Evolutionary conservation across 2,329 filamentous ascomycete genomes (phyloP), one percentile per base, ranked within the genome.

Genomic region (Tricladium varicosporioides): DNA sequence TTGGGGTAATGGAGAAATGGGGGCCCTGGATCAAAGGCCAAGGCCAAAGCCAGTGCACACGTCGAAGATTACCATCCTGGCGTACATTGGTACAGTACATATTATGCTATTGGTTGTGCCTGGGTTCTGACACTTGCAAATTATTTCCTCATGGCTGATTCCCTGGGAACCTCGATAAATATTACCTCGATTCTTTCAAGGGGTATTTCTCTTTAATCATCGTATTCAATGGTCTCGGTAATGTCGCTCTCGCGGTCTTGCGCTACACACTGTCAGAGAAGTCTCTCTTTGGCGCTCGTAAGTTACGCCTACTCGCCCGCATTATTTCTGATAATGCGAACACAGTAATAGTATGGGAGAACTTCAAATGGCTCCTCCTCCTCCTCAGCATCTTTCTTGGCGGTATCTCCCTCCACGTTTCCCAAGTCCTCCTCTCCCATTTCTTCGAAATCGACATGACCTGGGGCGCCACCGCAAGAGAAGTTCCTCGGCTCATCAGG

Each of bases 391-490:
- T 93, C 70, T 94, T 93, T 78, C 78, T 95, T n/a, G 90, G 91
- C 45, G 91, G 90, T 15, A 78, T 92, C 53, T 89, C 85, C 2
- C 79, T 94, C 42, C 89, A 94, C 74, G 81, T 94, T 52, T 89
- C 83, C 43, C 87, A 92, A 70, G 90, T 90, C 0, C 77, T 95
- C 42, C 73, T 93, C 48, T 82, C 84, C 10, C 91, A 94, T 75
- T 89, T 93, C 81, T 89, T 93, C 70, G 84, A 88, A 73, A 84
- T 92, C 69, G 81, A 93, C 73, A 92, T 93, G 86, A 82, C 82
- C 2, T 94, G 90, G 90, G 89, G 89, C 45, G 85, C 89, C 1
- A 94, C 91, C 0, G 82, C 85, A 48, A 94, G 53, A 49, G 55
- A 57, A 42, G 36, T 57, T 13, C 76, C 78, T 2, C 77, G 77